Conservation (phyloP, 169 alveolate genomes). For the Babesia ovata region DNA sequence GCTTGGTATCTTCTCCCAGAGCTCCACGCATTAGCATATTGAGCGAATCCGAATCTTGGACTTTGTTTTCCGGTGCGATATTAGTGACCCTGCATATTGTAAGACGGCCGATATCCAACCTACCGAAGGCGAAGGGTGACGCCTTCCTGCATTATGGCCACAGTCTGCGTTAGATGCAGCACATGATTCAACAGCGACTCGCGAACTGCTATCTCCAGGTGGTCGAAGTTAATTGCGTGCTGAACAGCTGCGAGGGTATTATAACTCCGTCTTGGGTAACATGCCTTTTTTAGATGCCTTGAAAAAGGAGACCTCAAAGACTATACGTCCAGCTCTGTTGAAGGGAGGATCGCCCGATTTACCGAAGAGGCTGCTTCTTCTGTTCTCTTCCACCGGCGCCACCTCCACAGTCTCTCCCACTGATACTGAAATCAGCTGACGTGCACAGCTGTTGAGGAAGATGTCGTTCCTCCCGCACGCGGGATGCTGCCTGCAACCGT, state of each 20-base stretch:
- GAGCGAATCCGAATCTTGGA: conserved; percentile 22
- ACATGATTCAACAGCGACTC: conserved; percentile 48
- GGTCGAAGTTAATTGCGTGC: conserved; percentile 47
- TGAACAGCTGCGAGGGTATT: conserved; percentile 17
- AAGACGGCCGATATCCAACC: neutral
- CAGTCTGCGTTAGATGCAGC: conserved; percentile 56
- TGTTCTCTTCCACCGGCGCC: conserved; percentile 27
- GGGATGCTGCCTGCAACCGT: conserved; percentile 40
- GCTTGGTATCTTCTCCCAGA: conserved; percentile 35
- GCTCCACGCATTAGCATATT: conserved; percentile 60
- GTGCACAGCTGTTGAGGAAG: conserved; percentile 63
- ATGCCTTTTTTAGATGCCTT: conserved; percentile 55
- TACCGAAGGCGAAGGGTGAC: conserved; percentile 51
- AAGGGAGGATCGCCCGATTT: conserved; percentile 13
- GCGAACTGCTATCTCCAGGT: conserved; percentile 31
- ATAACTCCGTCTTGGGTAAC: neutral
- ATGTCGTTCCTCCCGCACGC: conserved; percentile 55
- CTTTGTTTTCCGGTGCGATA: conserved; percentile 2
- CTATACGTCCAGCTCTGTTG: conserved; percentile 53
- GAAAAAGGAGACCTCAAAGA: conserved; percentile 60
- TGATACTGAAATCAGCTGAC: conserved; percentile 48
- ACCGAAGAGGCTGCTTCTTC: conserved; percentile 14
- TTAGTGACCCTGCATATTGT: conserved; percentile 30
- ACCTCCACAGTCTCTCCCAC: conserved; percentile 63
- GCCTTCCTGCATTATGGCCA: conserved; percentile 37